A percentile compares a stretch with the other conserved stretches of the same genome.
Evolutionary conservation across 2,329 filamentous ascomycete species (phyloP).

Genomic region (Cladophialophora exuberans): DNA sequence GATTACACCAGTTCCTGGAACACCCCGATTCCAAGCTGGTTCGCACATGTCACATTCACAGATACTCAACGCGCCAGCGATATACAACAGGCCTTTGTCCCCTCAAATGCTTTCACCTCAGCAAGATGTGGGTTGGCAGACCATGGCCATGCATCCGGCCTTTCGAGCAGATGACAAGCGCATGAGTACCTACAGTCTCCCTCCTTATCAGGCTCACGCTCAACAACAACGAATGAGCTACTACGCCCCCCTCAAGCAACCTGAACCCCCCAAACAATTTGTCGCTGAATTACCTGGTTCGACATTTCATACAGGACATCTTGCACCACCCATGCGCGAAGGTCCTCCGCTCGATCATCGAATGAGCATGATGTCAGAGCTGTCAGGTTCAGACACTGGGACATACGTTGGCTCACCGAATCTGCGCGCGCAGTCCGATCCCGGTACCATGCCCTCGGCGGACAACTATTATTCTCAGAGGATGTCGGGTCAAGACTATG

Average conservation of each 20-base stretch:
- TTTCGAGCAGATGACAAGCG: conserved; percentile 25
- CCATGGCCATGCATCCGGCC: conserved; percentile 27
- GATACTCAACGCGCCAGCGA: conserved; percentile 17
- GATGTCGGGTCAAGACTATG: conserved; percentile 9
- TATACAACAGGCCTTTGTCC: conserved; percentile 18
- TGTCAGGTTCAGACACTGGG: conserved; percentile 19
- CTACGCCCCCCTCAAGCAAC: conserved; percentile 18
- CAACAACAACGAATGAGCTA: conserved; percentile 20
- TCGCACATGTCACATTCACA: conserved; percentile 31
- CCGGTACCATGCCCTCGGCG: conserved; percentile 11
- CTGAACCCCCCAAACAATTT: conserved; percentile 24
- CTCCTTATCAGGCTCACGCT: conserved; percentile 14
- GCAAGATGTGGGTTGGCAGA: conserved; percentile 27
- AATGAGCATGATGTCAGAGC: conserved; percentile 27
- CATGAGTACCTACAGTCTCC: conserved; percentile 13
- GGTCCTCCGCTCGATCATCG: conserved; percentile 9
- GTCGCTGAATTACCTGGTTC: conserved; percentile 30
- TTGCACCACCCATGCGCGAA: conserved; percentile 7
- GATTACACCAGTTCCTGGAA: conserved; percentile 13
- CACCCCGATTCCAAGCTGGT: conserved; percentile 28
- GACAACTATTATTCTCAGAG: conserved; percentile 11
- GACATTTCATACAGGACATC: conserved; percentile 19
- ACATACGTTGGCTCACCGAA: conserved; percentile 23
- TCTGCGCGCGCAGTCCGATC: conserved; percentile 19
- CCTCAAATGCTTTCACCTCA: conserved; percentile 30